Base-by-base conservation (phyloP, 352 stramenopile species). In the Globisporangium megalacanthum region DNA sequence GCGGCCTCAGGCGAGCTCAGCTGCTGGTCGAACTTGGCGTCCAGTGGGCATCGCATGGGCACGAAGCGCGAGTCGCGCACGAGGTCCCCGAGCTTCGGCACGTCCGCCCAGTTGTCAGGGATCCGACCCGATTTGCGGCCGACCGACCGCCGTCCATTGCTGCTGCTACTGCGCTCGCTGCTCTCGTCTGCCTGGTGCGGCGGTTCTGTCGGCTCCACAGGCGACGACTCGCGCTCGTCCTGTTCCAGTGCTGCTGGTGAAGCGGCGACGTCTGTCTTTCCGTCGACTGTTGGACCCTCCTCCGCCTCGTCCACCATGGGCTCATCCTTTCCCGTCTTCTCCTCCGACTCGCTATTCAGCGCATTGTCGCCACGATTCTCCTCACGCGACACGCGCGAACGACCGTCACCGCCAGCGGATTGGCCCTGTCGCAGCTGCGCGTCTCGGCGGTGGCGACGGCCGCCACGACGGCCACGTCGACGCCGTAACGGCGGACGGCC, bases 41-140 rank as follows among this genome's bases (percentile, higher is more conserved):
- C 79, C 15, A 94, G 65, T 10, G 79, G 81, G 29, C 91, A 84
- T 0, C 84, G 82, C 58, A 92, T 77, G 4, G 79, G 62, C 14
- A 92, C 56, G 58, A 92, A 88, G 29, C 75, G 66, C 13, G 73
- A 87, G 4, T 64, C 60, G 9, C 67, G 71, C n/a, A 94, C 64
- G 6, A 73, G 41, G 29, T 68, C 58, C 8, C 84, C 84, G 41
- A 94, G 88, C 68, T 86, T 89, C 6, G 80, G 56, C 39, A 94
- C 84, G 62, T 92, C 80, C 39, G 59, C 62, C 84, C 84, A 94
- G 69, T 94, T 90, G 17, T 92, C 79, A 0, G 84, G 84, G n/a
- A 92, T 69, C 5, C n/a, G 25, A 4, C n/a, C 5, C 33, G 10
- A 15, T 17, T 54, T 54, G 35, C 49, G 49, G 4, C 49, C n/a